Base-by-base conservation (phyloP, 2,329 filamentous ascomycete genomes). In the Aspergillus floridensis region DNA sequence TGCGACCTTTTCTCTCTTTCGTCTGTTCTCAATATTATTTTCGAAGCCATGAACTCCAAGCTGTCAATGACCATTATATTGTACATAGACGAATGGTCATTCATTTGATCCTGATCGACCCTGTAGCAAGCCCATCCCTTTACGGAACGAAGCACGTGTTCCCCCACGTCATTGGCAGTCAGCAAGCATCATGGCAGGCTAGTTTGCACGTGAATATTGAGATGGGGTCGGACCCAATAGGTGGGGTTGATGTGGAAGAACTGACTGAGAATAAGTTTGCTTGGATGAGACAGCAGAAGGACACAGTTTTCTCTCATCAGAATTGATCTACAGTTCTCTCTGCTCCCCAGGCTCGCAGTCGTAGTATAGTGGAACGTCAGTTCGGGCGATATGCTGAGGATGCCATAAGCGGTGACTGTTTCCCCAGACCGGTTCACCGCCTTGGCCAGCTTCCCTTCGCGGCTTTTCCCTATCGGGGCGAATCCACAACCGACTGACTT, bases 101-200 rank as follows among this genome's bases (percentile, higher is more conserved):
- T 31, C 8, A 29, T 29, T 29, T 35, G 32, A 16, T 35, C 32
- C 14, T 4, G 5, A 16, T 35, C 8, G 4, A 12, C 14, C 5
- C 32, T 12, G 32, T 35, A 47, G n/a, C 14, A 14, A n/a, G 31
- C 19, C 19, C 14, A 38, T 19, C 21, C 21, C 26, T 59, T 56
- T 58, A 49, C 48, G 49, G 63, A 63, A 62, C 41, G 59, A 66
- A 65, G 62, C 65, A 66, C 59, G 65, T 65, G 65, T 59, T 54
- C 57, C 57, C 51, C 58, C 59, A 64, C 62, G 64, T 64, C 61
- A 64, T 59, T 32, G 51, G 53, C 35, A 29, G 41, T 16, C 38
- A 44, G 6, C 38, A 44, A 44, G 6, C 38, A 44, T 16, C 38
- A 16, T 44, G 38, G 16, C 16, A 19, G 38, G 16, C 7, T 44